These are phyloP conservation scores for Phytophthora citricola DNA, from an alignment of 352 stramenopile genomes.

Conservation along the genomic window DNA sequence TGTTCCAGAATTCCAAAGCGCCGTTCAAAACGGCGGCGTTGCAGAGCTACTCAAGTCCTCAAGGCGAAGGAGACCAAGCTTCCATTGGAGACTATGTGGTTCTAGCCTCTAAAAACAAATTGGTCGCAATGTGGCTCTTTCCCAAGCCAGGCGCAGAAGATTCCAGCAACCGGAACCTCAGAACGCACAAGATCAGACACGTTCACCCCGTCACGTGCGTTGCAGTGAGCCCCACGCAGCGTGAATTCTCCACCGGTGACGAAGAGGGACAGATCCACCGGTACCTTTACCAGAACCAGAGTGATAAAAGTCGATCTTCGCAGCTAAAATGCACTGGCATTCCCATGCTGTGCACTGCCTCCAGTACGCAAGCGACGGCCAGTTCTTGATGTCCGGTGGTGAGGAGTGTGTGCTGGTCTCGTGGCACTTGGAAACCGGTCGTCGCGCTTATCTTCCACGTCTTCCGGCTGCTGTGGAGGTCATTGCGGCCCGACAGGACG, in stretches of 20 bases:
- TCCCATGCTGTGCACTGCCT: constrained; percentile 78
- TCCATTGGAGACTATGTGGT: constrained; percentile 59
- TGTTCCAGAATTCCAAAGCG: constrained; percentile 57
- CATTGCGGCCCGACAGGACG: constrained; percentile 63
- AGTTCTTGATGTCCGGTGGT: constrained; percentile 82
- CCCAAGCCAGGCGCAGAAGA: constrained; percentile 27
- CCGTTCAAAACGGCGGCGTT: constrained; percentile 59
- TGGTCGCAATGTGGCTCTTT: constrained; percentile 57
- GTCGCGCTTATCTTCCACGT: constrained; percentile 79
- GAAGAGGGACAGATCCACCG: constrained; percentile 68
- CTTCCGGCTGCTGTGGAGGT: constrained; percentile 62
- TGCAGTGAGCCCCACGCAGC: constrained; percentile 50
- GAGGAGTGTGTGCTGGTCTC: constrained; percentile 89
- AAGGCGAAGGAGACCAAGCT: constrained; percentile 18
- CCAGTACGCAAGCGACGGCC: constrained; percentile 76
- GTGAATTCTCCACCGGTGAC: constrained; percentile 78
- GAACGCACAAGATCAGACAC: constrained; percentile 55
- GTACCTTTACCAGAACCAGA: constrained; percentile 34
- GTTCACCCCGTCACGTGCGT: constrained; percentile 65
- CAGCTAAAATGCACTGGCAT: constrained; percentile 88
- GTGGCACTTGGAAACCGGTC: constrained; percentile 85
- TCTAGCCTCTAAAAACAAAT: constrained; percentile 36
- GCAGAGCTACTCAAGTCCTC: constrained; percentile 51
- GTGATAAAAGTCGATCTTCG: constrained; percentile 20
- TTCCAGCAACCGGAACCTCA: constrained; percentile 35